These are phyloP conservation scores for Plasmodium ovale DNA, from an alignment of 169 alveolate genomes.

Conservation along the genomic window DNA sequence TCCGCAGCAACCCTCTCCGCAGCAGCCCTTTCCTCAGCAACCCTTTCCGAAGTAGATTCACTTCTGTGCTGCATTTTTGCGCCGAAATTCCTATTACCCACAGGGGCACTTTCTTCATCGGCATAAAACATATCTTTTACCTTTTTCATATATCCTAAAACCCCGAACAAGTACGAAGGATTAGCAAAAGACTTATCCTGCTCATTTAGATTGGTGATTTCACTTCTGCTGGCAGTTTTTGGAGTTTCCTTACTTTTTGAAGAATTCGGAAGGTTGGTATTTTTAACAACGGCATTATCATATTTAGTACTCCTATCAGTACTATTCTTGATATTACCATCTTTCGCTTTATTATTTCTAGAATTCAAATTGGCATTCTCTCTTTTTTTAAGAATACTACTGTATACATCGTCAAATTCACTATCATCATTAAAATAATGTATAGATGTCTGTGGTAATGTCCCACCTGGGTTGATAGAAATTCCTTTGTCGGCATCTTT, in stretches of 20 bases:
- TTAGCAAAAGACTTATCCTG: neutral
- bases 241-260: neutral
- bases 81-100: too few relatives aligned
- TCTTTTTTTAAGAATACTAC: neutral
- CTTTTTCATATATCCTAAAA: constrained; percentile 18
- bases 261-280: neutral
- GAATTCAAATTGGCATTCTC: neutral
- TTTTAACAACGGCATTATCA: neutral
- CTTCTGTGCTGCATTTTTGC: too few relatives aligned
- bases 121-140: constrained; percentile 6
- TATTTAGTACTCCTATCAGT: neutral
- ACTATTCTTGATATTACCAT: neutral
- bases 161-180: neutral
- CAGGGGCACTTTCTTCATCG: neutral
- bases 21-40: neutral
- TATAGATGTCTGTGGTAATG: too few relatives aligned
- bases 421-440: too few relatives aligned
- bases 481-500: too few relatives aligned
- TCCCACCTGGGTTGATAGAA: too few relatives aligned
- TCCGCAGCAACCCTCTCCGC: too few relatives aligned
- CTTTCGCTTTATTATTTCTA: neutral
- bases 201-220: neutral
- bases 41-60: too few relatives aligned
- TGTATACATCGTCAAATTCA: too few relatives aligned
- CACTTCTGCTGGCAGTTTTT: neutral